Base-by-base conservation (phyloP, 805 yeast species). In the Sugiyamaella chiloensis region DNA sequence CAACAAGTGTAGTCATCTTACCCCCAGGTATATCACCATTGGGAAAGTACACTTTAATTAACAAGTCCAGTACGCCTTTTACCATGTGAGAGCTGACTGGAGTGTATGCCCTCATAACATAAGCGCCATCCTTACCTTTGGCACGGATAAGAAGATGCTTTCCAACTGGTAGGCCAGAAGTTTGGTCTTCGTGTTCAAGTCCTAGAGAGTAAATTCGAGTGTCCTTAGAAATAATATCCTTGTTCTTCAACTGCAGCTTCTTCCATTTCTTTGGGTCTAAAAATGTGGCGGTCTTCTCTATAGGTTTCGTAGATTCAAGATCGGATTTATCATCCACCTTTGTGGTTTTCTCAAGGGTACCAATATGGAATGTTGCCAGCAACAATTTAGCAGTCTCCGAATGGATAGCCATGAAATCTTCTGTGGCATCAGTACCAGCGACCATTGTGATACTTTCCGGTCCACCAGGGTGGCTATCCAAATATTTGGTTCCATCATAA, bases 1-100 rank as follows among this genome's bases (percentile, higher is more conserved):
- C 70, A 23, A 67, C 44, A 0, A 59, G 42, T 41, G 42, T 59
- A 2, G 70, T 64, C 64, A 67, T 57, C 31, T 52, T 49, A 7
- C 71, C 71, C 20, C 70, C 70, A 6, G 67, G 64, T 6, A 53
- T 52, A 17, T 51, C 57, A 20, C 50, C 56, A 7, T 46, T 46
- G 0, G 70, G 69, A 41, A 65, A 64, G 49, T 67, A 67, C 2
- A 66, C 56, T 50, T 67, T 67, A 46, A 67, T 57, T 29, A 66
- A 50, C 17, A 66, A 55, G 19, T 63, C 64, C 24, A 67, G 49
- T 11, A 39, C 40, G 1, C 71, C 71, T 37, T 51, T 51, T 3
- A 40, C 29, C 21, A 23, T 24, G 16, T 40, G 42, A 8, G 32
- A 40, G 21, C 42, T 40, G 32, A 40, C 14, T 8, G 42, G 42